Conservation (phyloP, 129 eudicot genomes). For the Solidago caesia region DNA sequence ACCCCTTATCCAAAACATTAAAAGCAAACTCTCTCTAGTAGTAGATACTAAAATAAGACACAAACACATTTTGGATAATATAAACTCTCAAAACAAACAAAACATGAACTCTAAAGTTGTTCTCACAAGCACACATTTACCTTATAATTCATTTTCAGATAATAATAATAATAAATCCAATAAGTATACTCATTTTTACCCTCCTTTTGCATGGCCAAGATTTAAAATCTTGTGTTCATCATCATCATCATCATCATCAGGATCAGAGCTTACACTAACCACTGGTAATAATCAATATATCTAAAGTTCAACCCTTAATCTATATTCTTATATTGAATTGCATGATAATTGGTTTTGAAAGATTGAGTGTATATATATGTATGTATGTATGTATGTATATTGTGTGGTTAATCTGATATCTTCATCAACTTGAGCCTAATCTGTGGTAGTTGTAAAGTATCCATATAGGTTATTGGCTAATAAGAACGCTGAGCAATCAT, state of each 20-base stretch:
- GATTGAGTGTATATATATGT: neutral
- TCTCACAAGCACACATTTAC: slow-evolving; percentile 23
- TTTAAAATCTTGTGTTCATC: slow-evolving; percentile 48
- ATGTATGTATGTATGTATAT: no score
- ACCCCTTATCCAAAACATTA: neutral
- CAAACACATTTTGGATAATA: neutral
- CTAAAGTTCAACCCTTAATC: neutral
- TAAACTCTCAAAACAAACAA: neutral
- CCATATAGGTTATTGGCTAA: no score
- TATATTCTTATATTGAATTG: slow-evolving; percentile 11
- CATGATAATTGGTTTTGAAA: slow-evolving; percentile 1
- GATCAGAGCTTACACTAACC: slow-evolving; percentile 34
- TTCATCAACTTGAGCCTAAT: neutral
- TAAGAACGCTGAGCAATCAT: no score
- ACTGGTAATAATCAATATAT: slow-evolving; percentile 30
- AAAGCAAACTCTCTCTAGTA: neutral
- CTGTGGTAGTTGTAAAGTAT: neutral
- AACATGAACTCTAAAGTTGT: slow-evolving; percentile 29
- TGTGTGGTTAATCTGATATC: no score
- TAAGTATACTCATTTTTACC: slow-evolving; percentile 12
- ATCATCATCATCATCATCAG: slow-evolving; percentile 44
- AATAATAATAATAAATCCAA: slow-evolving; percentile 20
- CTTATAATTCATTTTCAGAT: slow-evolving; percentile 19
- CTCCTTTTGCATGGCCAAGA: slow-evolving; percentile 24
- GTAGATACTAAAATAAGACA: no score